Evolutionary conservation across 106 monocot genomes (phyloP).

Genomic region (Phalaenopsis equestris): DNA sequence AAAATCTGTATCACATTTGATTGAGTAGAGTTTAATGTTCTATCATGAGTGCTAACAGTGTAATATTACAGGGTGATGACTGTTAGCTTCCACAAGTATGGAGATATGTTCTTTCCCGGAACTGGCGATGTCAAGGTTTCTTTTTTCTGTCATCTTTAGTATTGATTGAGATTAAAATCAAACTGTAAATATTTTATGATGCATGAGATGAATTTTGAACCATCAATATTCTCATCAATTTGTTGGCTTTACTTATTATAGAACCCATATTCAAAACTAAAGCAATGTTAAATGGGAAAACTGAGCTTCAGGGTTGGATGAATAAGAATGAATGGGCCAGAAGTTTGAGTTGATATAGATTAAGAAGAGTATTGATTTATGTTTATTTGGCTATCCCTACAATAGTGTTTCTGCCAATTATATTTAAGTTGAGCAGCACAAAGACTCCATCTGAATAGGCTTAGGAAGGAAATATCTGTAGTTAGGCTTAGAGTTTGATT

Average conservation of each 20-base stretch:
- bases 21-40: background rate
- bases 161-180: constrained; percentile 1
- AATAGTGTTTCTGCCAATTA: too few species aligned
- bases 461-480: too few species aligned
- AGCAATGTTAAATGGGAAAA: background rate
- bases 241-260: background rate
- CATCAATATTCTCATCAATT: background rate
- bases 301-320: background rate
- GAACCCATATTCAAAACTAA: background rate
- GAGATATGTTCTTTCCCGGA: constrained; percentile 93
- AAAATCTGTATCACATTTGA: background rate
- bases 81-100: constrained; percentile 96
- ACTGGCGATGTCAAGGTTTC: constrained; percentile 94
- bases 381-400: too few species aligned
- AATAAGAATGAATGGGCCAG: background rate
- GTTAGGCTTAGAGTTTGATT: too few species aligned
- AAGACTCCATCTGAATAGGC: too few species aligned
- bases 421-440: too few species aligned
- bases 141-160: background rate
- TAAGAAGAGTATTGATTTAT: too few species aligned
- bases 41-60: background rate
- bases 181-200: background rate
- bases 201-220: background rate
- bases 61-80: constrained; percentile 89
- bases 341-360: background rate